A percentile compares a stretch with the other conserved stretches of the same genome.
Evolutionary conservation across 2,329 filamentous ascomycete genomes (phyloP).

Genomic region (Paradendryphiella salina): DNA sequence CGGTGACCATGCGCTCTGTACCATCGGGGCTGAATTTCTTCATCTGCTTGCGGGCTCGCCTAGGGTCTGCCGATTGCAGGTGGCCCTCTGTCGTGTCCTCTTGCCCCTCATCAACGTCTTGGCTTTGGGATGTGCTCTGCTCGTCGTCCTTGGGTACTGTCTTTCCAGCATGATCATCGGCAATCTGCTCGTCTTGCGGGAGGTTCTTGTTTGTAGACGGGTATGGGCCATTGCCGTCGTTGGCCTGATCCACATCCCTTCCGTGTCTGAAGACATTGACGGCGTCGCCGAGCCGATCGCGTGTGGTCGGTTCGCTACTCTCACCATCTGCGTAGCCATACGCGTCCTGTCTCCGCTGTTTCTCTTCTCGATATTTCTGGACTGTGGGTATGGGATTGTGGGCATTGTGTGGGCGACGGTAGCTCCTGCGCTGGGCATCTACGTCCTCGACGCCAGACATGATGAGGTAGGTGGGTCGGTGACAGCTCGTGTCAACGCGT

Average conservation of each 20-base stretch:
- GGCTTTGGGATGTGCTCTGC: conserved; percentile 21
- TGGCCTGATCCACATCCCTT: conserved; percentile 28
- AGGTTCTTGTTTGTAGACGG: conserved; percentile 44
- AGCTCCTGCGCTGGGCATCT: conserved; percentile 42
- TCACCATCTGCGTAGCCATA: conserved; percentile 30
- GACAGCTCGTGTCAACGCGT: neutral
- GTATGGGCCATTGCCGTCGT: conserved; percentile 39
- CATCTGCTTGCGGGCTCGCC: conserved; percentile 54
- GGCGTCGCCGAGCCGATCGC: conserved; percentile 44
- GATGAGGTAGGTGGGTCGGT: neutral
- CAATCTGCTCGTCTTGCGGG: conserved; percentile 31
- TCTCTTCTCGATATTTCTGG: conserved; percentile 52
- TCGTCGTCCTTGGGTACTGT: conserved; percentile 17
- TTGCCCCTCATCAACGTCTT: conserved; percentile 27
- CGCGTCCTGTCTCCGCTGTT: conserved; percentile 48
- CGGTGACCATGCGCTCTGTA: conserved; percentile 65
- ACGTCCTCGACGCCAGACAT: conserved; percentile 52
- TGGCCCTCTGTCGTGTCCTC: conserved; percentile 53
- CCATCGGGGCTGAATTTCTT: conserved; percentile 54
- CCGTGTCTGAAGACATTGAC: conserved; percentile 42
- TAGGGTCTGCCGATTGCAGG: conserved; percentile 47
- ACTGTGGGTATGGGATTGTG: conserved; percentile 54
- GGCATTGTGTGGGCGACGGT: conserved; percentile 50
- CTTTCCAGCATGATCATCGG: conserved; percentile 41
- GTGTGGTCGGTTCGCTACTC: conserved; percentile 36